Evolutionary conservation across 2,329 filamentous ascomycete species (phyloP).

Genomic region (Colletotrichum tropicale): DNA sequence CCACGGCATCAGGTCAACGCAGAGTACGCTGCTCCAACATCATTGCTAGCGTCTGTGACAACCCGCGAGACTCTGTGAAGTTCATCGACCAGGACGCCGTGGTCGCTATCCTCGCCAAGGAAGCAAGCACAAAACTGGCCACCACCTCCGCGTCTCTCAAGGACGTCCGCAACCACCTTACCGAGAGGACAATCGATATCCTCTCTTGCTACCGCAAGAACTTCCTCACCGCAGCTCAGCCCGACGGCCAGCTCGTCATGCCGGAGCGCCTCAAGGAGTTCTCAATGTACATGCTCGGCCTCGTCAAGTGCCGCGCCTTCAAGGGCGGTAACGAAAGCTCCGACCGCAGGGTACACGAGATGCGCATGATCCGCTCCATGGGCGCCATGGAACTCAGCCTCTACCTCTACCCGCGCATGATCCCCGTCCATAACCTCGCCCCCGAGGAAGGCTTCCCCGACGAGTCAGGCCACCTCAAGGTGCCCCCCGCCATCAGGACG

Average conservation of each 20-base stretch:
- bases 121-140: constrained; percentile 85
- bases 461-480: constrained; percentile 82
- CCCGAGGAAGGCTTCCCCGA: constrained; percentile 93
- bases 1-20: constrained; percentile 85
- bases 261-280: constrained; percentile 97
- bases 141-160: constrained; percentile 75
- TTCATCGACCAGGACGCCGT: constrained; percentile 97
- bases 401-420: constrained; percentile 94
- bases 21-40: constrained; percentile 92
- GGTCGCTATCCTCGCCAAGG: constrained; percentile 86
- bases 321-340: constrained; percentile 91
- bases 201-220: constrained; percentile 92
- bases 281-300: constrained; percentile 90
- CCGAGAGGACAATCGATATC: constrained; percentile 92
- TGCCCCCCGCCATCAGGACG: constrained; percentile 81
- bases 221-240: constrained; percentile 80
- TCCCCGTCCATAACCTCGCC: constrained; percentile 87
- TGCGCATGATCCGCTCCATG: constrained; percentile 89
- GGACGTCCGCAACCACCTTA: constrained; percentile 81
- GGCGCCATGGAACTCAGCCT: constrained; percentile 84
- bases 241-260: constrained; percentile 90
- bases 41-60: constrained; percentile 90
- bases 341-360: constrained; percentile 88
- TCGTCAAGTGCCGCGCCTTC: constrained; percentile 90
- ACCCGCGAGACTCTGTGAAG: constrained; percentile 83